Evolutionary conservation across 164 flowering plant genomes (phyloP).

Genomic region (Aristolochia californica): DNA sequence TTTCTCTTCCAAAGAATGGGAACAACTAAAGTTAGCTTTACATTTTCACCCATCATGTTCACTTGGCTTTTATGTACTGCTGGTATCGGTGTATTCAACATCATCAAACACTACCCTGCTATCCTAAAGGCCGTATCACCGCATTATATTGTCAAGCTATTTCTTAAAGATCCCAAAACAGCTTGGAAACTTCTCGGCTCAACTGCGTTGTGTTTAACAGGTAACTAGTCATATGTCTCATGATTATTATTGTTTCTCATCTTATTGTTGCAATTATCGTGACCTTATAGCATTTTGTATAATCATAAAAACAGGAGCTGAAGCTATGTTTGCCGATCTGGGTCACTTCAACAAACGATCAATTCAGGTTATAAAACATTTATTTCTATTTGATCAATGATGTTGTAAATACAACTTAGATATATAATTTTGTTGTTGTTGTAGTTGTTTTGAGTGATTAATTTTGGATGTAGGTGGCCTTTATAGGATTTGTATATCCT

Average conservation of each 20-base stretch:
- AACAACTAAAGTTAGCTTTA: constrained; percentile 16
- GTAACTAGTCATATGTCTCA: constrained; percentile 4
- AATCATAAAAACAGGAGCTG: constrained; percentile 24
- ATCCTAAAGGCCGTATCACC: constrained; percentile 20
- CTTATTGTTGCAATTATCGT: background rate
- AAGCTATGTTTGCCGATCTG: constrained; percentile 88
- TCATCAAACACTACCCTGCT: constrained; percentile 13
- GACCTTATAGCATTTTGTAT: background rate
- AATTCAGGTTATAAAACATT: constrained; percentile 31
- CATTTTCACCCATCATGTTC: constrained; percentile 25
- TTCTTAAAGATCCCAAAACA: constrained; percentile 9
- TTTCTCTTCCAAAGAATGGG: constrained; percentile 19
- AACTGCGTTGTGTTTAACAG: constrained; percentile 18
- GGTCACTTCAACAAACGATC: constrained; percentile 69
- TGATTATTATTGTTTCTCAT: background rate
- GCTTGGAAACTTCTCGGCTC: constrained; percentile 19
- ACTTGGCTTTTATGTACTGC: constrained; percentile 14
- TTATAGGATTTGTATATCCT: constrained; percentile 55
- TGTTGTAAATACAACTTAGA: background rate
- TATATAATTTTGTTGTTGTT: background rate
- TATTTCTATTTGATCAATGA: background rate
- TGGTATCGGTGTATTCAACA: constrained; percentile 16
- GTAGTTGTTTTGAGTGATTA: background rate
- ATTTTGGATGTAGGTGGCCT: constrained; percentile 54
- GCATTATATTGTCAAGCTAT: constrained; percentile 15